These are phyloP conservation scores for Phytophthora melonis DNA, from an alignment of 352 stramenopile species.

Conservation along the genomic window DNA sequence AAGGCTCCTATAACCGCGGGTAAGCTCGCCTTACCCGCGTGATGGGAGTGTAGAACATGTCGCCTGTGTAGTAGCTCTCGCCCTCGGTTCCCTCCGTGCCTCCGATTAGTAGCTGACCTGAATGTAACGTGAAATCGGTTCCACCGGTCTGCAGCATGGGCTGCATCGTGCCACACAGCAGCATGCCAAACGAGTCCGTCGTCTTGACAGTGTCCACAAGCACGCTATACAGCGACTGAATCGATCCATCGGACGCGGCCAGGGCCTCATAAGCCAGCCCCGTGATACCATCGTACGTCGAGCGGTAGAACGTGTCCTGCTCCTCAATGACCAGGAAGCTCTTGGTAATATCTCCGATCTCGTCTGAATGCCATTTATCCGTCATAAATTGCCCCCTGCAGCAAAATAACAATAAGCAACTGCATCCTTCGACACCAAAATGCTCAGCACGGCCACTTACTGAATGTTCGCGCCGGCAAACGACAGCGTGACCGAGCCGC, in stretches of 20 bases:
- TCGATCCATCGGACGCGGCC: constrained; percentile 51
- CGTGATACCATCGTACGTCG: constrained; percentile 83
- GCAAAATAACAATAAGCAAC: background rate
- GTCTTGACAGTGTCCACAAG: constrained; percentile 53
- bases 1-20: background rate
- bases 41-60: constrained; percentile 87
- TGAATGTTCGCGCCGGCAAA: constrained; percentile 75
- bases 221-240: constrained; percentile 67
- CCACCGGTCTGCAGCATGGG: constrained; percentile 50
- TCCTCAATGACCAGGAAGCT: constrained; percentile 80
- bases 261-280: constrained; percentile 73
- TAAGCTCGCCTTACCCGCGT: constrained; percentile 42
- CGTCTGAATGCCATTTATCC: constrained; percentile 68
- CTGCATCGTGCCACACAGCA: constrained; percentile 85
- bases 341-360: constrained; percentile 66
- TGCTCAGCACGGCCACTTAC: constrained; percentile 35
- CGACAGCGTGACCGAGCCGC: constrained; percentile 43
- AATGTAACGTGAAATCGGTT: constrained; percentile 63
- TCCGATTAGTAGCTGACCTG: constrained; percentile 71
- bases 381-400: constrained; percentile 73
- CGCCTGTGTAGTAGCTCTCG: constrained; percentile 65
- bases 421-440: background rate
- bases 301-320: constrained; percentile 79
- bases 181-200: constrained; percentile 75
- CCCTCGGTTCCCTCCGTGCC: constrained; percentile 64